Percentiles rank a stretch among this genome's conserved stretches.
phyloP scores from a whole-genome alignment of 306 rosid genomes.

The Styphnolobium japonicum region DNA sequence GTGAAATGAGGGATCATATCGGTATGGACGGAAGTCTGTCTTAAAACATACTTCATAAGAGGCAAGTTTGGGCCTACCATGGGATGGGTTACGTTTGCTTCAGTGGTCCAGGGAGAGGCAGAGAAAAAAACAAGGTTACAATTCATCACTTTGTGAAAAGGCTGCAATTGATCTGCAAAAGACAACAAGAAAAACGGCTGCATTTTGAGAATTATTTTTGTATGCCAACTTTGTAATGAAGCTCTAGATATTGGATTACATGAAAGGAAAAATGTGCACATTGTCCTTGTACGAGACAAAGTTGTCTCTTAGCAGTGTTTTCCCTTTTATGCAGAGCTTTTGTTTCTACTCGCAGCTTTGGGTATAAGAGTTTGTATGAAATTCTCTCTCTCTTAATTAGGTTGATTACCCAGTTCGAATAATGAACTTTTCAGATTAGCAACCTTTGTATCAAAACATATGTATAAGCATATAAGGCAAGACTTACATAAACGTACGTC shows the following conservation, averaged over 20 bases:
- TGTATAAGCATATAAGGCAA: constrained; percentile 9
- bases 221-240: constrained; percentile 31
- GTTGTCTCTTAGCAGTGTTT: constrained; percentile 24
- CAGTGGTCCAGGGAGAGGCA: constrained; percentile 36
- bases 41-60: not conserved
- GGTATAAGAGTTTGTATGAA: constrained; percentile 10
- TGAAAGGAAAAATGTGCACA: constrained; percentile 24
- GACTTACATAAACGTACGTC: not conserved
- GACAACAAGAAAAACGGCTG: constrained; percentile 42
- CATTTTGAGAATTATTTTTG: constrained; percentile 20
- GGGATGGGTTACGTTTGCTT: constrained; percentile 7
- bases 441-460: not conserved
- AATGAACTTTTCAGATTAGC: constrained; percentile 5
- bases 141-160: constrained; percentile 33
- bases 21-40: constrained; percentile 11
- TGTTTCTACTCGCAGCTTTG: no score
- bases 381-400: not conserved
- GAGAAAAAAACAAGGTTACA: not conserved
- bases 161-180: constrained; percentile 30
- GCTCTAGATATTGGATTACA: constrained; percentile 32
- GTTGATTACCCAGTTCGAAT: not conserved
- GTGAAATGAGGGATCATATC: constrained; percentile 41
- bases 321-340: constrained; percentile 16
- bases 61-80: constrained; percentile 22
- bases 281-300: constrained; percentile 46